A percentile compares a stretch with the other conserved stretches of the same genome.
phyloP scores from a whole-genome alignment of 495 filamentous ascomycete species.

The Aspergillus hancockii region DNA sequence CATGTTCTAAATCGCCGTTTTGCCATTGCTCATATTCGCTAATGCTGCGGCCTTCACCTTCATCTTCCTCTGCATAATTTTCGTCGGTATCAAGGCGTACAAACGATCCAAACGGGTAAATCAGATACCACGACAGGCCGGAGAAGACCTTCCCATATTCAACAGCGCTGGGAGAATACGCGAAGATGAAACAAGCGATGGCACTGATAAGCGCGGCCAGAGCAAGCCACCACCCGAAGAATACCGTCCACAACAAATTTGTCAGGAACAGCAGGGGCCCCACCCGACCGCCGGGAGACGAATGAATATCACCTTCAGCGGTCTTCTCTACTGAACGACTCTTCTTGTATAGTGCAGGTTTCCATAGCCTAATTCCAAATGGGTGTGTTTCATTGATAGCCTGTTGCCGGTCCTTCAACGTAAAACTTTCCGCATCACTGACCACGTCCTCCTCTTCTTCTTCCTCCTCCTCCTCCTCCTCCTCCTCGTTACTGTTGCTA shows the following conservation, averaged over 20 bases:
- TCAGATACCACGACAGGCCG: slow-evolving; percentile 80
- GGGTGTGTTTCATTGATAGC: slow-evolving; percentile 99
- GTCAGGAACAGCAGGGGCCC: slow-evolving; percentile 79
- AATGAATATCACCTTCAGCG: slow-evolving; percentile 97
- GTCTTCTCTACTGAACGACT: slow-evolving; percentile 92
- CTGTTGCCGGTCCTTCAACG: slow-evolving; percentile 87
- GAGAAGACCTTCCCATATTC: slow-evolving; percentile 86
- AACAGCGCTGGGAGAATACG: slow-evolving; percentile 72
- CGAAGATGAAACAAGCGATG: slow-evolving; percentile 74
- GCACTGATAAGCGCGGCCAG: slow-evolving; percentile 72
- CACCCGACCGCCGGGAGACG: slow-evolving; percentile 85
- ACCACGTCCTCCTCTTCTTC: slow-evolving; percentile 61
- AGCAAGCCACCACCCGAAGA: slow-evolving; percentile 98
- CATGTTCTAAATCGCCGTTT: slow-evolving; percentile 93
- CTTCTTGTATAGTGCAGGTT: slow-evolving; percentile 98
- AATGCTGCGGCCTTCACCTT: slow-evolving; percentile 98
- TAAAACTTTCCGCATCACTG: slow-evolving; percentile 80
- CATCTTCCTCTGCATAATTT: slow-evolving; percentile 91
- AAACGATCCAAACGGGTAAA: slow-evolving; percentile 97
- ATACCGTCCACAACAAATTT: slow-evolving; percentile 85
- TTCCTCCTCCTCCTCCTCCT: slow-evolving; percentile 59
- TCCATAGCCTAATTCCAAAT: slow-evolving; percentile 98
- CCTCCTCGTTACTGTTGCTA: slow-evolving; percentile 46
- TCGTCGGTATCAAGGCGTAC: slow-evolving; percentile 92
- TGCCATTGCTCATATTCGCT: slow-evolving; percentile 99